Evolutionary conservation across 371 early-diverging fungal genomes (phyloP), one percentile per base, ranked within the genome.

Genomic region (Mucor plumbeus): DNA sequence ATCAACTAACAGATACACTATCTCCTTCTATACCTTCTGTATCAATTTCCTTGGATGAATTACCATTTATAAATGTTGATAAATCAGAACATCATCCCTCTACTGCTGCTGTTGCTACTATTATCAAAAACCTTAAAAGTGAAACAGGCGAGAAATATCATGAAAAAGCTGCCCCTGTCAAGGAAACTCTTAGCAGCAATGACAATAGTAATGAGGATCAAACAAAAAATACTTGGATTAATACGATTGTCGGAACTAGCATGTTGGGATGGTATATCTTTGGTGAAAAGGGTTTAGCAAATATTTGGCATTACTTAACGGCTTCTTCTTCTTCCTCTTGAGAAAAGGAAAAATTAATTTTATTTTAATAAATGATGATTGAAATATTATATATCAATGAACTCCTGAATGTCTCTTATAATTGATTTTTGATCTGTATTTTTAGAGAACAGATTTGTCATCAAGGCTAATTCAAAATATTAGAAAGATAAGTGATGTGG

Each of bases 341-440:
- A 67, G 35, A 54, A 59, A 21, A 14, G 31, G 26, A 4, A 39
- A 21, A 26, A n/a, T 1, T 7, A 9, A n/a, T 33, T 36, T 36
- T 58, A 39, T 59, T 35, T 41, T 14, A n/a, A 44, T 15, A 43
- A 43, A 21, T 15, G 19, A 26, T 41, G 3, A 26, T 26, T 26
- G 3, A 3, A 26, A 26, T 26, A 26, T 43, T 43, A 73, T 26
- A 68, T 43, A 70, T 81, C 76, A 43, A 80, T 71, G 59, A 83
- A 83, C 34, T 79, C 81, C 64, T 76, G 68, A 35, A 83, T 73
- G 66, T 83, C 84, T 55, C 75, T 65, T 48, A 75, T 60, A 11
- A 83, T 60, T 21, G 74, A 66, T 47, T 76, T 76, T 17, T 64
- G 47, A 39, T 76, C 63, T 13, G 65, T 68, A 26, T 67, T 65